phyloP scores from a whole-genome alignment of 768 basidiomycete species.

The Lentinus tigrinus region DNA sequence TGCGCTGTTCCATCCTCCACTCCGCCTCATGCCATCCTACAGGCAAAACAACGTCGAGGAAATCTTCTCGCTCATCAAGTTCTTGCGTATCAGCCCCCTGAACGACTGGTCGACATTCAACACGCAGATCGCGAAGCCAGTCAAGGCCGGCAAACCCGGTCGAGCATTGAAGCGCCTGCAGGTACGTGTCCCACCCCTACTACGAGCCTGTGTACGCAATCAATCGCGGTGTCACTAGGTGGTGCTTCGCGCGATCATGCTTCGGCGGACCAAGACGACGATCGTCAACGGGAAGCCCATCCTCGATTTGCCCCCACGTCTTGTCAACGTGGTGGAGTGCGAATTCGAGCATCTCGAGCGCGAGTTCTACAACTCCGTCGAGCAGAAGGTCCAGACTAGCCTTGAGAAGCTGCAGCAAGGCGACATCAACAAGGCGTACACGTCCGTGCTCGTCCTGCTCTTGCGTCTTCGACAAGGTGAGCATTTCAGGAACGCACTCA shows the following conservation, averaged over 20 bases:
- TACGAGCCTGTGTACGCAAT: no score
- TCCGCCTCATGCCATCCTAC: background rate
- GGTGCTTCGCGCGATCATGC: slow-evolving; percentile 84
- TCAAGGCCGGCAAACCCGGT: slow-evolving; percentile 63
- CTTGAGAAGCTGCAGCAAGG: slow-evolving; percentile 67
- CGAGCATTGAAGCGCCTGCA: slow-evolving; percentile 85
- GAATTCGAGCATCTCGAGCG: slow-evolving; percentile 75
- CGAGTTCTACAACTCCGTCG: slow-evolving; percentile 69
- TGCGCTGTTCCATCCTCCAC: no score
- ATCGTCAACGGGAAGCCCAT: slow-evolving; percentile 76
- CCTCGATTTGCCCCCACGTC: slow-evolving; percentile 75
- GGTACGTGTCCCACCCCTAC: slow-evolving; percentile 41
- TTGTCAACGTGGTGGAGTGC: slow-evolving; percentile 70
- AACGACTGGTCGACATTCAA: slow-evolving; percentile 82
- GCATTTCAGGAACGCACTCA: slow-evolving; percentile 15
- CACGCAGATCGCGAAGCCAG: slow-evolving; percentile 71
- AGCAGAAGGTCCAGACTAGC: slow-evolving; percentile 30
- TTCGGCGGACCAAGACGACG: slow-evolving; percentile 80
- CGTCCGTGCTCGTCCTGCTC: slow-evolving; percentile 66
- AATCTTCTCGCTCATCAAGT: slow-evolving; percentile 85
- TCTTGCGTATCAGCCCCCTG: slow-evolving; percentile 80
- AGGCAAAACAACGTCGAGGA: slow-evolving; percentile 93
- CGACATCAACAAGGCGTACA: slow-evolving; percentile 58
- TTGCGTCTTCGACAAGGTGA: slow-evolving; percentile 88
- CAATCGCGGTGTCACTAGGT: slow-evolving; percentile 40